phyloP scores from a whole-genome alignment of 495 filamentous ascomycete genomes.

The Podospora sp. region DNA sequence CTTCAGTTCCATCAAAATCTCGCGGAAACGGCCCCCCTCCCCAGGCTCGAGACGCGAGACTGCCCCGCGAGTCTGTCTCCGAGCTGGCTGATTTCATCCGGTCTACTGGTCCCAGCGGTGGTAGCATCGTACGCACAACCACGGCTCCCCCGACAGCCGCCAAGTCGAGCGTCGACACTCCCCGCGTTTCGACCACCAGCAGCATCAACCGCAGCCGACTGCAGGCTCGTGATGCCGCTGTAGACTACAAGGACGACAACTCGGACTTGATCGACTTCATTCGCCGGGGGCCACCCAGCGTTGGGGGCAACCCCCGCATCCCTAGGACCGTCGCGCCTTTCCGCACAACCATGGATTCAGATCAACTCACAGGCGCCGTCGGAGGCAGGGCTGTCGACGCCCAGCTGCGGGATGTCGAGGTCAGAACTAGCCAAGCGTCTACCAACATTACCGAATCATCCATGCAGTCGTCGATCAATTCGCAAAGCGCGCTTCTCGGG shows the following conservation, averaged over 20 bases:
- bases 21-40: conserved; percentile 35
- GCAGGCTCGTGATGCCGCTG: conserved; percentile 72
- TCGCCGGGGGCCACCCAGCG: conserved; percentile 70
- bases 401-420: conserved; percentile 44
- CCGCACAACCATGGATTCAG: conserved; percentile 81
- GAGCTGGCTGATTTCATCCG: conserved; percentile 88
- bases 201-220: conserved; percentile 50
- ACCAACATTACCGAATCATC: conserved; percentile 46
- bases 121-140: conserved; percentile 32
- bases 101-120: conserved; percentile 69
- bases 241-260: conserved; percentile 63
- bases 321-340: conserved; percentile 85
- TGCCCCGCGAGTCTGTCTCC: conserved; percentile 63
- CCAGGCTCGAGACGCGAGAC: conserved; percentile 68
- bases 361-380: conserved; percentile 62
- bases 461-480: conserved; percentile 53
- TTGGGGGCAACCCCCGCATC: conserved; percentile 62
- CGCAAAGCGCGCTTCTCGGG: conserved; percentile 52
- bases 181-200: conserved; percentile 34
- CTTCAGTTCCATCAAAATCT: conserved; percentile 35
- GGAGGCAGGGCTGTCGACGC: conserved; percentile 56
- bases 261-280: conserved; percentile 95
- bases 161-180: conserved; percentile 34
- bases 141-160: conserved; percentile 28
- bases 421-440: conserved; percentile 48